Evolutionary conservation across 352 stramenopile genomes (phyloP).

Genomic region (Phytophthora sp.): DNA sequence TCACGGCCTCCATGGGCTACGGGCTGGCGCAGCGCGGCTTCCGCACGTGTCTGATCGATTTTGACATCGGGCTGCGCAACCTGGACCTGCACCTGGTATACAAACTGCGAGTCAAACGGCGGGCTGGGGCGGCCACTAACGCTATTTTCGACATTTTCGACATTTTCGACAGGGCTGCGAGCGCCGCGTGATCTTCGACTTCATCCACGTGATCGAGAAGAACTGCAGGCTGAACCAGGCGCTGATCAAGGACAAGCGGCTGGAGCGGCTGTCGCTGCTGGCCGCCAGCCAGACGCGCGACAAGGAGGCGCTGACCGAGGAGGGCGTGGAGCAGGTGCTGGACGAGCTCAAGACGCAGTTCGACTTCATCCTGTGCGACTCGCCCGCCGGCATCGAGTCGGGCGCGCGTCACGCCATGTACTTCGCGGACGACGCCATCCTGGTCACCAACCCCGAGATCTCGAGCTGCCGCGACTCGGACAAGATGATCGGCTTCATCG

Average conservation of each 20-base stretch:
- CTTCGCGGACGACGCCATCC: constrained; percentile 93
- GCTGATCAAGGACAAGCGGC: constrained; percentile 91
- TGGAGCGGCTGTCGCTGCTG: constrained; percentile 84
- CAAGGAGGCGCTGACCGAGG: constrained; percentile 91
- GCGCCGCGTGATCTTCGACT: constrained; percentile 94
- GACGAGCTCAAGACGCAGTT: constrained; percentile 83
- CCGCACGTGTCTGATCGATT: constrained; percentile 93
- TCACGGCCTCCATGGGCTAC: constrained; percentile 88
- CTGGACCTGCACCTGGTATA: constrained; percentile 89
- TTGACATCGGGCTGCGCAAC: constrained; percentile 94
- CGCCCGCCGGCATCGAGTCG: constrained; percentile 90
- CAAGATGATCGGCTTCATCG: constrained; percentile 97
- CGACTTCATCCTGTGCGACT: constrained; percentile 93
- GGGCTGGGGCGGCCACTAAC: no score
- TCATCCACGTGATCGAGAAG: constrained; percentile 93
- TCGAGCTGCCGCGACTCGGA: constrained; percentile 93
- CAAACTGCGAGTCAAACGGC: no score
- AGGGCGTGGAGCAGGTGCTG: constrained; percentile 87
- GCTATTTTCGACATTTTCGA: no score
- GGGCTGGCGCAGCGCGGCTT: constrained; percentile 83
- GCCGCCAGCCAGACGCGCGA: constrained; percentile 91
- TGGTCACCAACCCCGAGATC: constrained; percentile 95
- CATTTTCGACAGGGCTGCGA: constrained; percentile 81
- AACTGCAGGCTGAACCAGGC: constrained; percentile 91
- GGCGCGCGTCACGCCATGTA: constrained; percentile 92